phyloP scores from a whole-genome alignment of 1,284 basidiomycete species.

The Leccinum pachyderme region DNA sequence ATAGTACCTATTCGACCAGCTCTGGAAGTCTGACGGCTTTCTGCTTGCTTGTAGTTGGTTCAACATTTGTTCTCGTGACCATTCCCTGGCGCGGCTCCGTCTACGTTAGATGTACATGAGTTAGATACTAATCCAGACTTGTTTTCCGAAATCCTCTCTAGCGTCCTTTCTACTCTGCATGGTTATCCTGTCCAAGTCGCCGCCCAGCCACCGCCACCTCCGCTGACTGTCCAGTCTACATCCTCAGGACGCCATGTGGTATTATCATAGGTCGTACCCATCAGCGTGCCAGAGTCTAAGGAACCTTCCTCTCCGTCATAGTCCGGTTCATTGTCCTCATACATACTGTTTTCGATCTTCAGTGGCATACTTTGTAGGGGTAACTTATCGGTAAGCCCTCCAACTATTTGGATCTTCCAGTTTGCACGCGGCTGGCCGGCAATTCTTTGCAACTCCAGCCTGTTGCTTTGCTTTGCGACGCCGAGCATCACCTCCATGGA shows the following conservation, averaged over 20 bases:
- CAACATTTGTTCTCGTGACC: background rate
- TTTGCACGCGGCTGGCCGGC: slow-evolving; percentile 22
- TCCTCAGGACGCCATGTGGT: slow-evolving; percentile 8
- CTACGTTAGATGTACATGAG: slow-evolving; percentile 24
- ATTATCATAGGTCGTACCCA: slow-evolving; percentile 12
- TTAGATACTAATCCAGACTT: slow-evolving; percentile 25
- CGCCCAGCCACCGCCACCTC: slow-evolving; percentile 9
- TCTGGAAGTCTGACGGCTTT: slow-evolving; percentile 17
- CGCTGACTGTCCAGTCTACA: slow-evolving; percentile 15
- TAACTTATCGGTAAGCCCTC: slow-evolving; percentile 4
- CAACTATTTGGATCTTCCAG: slow-evolving; percentile 30
- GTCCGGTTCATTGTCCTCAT: slow-evolving; percentile 20
- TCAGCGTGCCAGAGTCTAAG: slow-evolving; percentile 30
- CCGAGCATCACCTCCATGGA: slow-evolving; percentile 58
- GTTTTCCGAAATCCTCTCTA: slow-evolving; percentile 7
- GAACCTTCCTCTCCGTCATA: slow-evolving; percentile 17
- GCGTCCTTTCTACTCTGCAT: background rate
- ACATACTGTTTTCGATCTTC: slow-evolving; percentile 13
- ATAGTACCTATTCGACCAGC: slow-evolving; percentile 21
- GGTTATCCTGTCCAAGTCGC: background rate
- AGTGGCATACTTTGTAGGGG: slow-evolving; percentile 5
- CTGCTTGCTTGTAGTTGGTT: slow-evolving; percentile 9
- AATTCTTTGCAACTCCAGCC: slow-evolving; percentile 19
- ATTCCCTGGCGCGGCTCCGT: slow-evolving; percentile 4
- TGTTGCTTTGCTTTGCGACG: slow-evolving; percentile 44